Evolutionary conservation across 225 moss, liverwort and hornwort species (phyloP).

Genomic region (Polytrichum formosum): DNA sequence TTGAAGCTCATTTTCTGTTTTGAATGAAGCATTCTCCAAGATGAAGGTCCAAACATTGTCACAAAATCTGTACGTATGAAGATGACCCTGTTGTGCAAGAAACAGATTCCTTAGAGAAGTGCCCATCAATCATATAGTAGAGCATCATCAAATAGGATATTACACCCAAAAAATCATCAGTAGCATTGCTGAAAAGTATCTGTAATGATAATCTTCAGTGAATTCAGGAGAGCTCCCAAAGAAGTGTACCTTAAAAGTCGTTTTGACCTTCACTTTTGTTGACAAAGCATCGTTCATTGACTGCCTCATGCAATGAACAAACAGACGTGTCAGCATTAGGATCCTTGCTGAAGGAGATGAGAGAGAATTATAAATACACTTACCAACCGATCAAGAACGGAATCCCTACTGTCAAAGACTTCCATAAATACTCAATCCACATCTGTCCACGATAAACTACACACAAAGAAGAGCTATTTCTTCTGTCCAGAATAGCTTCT

Average conservation of each 20-base stretch:
- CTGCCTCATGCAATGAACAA: slow-evolving; percentile 35
- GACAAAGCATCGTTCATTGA: slow-evolving; percentile 92
- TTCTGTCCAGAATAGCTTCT: too few relatives aligned
- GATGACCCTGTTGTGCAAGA: slow-evolving; percentile 67
- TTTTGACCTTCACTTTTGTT: slow-evolving; percentile 84
- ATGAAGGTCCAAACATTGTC: slow-evolving; percentile 99
- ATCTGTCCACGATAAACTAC: too few relatives aligned
- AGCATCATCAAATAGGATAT: not conserved
- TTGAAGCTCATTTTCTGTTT: slow-evolving; percentile 61
- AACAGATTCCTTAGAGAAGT: not conserved
- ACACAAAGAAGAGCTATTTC: too few relatives aligned
- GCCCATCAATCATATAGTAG: too few relatives aligned
- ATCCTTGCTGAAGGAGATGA: not conserved
- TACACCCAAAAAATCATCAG: not conserved
- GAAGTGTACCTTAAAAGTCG: slow-evolving; percentile 75
- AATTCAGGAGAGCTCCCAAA: not conserved
- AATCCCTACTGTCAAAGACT: too few relatives aligned
- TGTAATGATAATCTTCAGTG: not conserved
- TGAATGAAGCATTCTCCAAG: slow-evolving; percentile 83
- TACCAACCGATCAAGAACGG: too few relatives aligned
- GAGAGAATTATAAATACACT: too few relatives aligned
- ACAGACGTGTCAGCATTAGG: slow-evolving; percentile 6
- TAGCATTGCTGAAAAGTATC: not conserved
- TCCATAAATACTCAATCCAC: too few relatives aligned
- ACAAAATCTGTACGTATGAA: slow-evolving; percentile 93